A percentile compares a stretch with the other conserved stretches of the same genome.
These are phyloP conservation scores for Alternaria gansuensis DNA, from an alignment of 2,329 filamentous ascomycete species.

Conservation along the genomic window DNA sequence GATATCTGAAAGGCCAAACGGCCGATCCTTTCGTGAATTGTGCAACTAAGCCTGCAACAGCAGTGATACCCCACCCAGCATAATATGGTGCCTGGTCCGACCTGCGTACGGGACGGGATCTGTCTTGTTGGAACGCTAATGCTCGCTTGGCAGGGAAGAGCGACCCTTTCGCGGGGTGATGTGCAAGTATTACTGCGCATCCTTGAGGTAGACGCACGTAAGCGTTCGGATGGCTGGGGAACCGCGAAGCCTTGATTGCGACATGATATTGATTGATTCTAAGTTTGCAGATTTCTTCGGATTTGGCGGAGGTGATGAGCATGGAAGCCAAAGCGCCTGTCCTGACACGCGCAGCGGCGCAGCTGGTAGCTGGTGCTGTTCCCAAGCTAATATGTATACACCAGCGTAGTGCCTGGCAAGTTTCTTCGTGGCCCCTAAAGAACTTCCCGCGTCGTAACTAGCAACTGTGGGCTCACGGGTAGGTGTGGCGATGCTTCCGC, in stretches of 20 bases:
- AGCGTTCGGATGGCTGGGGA: neutral
- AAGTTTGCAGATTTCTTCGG: neutral
- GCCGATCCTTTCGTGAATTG: slow-evolving; percentile 15
- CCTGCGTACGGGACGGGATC: slow-evolving; percentile 23
- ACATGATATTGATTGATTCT: neutral
- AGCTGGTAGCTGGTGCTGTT: slow-evolving; percentile 10
- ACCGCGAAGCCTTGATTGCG: neutral
- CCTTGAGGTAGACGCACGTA: neutral
- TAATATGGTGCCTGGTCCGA: slow-evolving; percentile 12
- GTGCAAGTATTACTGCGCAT: slow-evolving; percentile 2
- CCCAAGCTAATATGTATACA: neutral
- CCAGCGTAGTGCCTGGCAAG: slow-evolving; percentile 3
- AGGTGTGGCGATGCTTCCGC: slow-evolving; percentile 32
- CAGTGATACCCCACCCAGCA: neutral
- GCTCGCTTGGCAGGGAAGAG: slow-evolving; percentile 3
- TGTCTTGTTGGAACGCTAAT: slow-evolving; percentile 11
- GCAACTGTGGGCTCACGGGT: neutral
- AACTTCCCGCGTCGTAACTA: slow-evolving; percentile 1
- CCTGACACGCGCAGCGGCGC: slow-evolving; percentile 11
- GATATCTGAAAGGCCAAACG: slow-evolving; percentile 13
- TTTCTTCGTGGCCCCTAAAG: slow-evolving; percentile 6
- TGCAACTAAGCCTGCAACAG: slow-evolving; percentile 3
- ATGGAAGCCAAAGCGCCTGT: neutral
- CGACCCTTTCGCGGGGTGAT: slow-evolving; percentile 20
- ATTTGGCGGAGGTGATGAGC: neutral